Base-by-base conservation (phyloP, 495 filamentous ascomycete species). In the Aspergillus carlsbadensis region DNA sequence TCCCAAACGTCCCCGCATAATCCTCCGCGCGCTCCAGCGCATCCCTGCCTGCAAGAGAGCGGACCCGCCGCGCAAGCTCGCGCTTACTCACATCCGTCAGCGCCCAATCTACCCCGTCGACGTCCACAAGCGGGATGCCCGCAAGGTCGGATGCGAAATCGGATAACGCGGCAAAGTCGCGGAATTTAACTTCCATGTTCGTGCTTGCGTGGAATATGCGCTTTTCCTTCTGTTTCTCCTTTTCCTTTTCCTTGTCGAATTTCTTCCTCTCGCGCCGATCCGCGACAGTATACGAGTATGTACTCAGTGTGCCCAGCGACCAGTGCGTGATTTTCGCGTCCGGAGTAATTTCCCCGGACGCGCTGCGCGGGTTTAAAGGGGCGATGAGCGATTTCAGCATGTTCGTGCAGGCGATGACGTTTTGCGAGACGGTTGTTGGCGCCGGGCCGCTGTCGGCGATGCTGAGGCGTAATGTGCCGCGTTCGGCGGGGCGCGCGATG, bases 61-160 rank as follows among this genome's bases (percentile, higher is more conserved):
- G 1, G 6, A 20, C 31, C 29, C 20, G 11, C 22, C 13, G 10
- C 14, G 15, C 14, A 0, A 49, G 14, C 26, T 15, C 26, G 10
- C 6, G 26, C 45, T 17, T 49, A 11, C 26, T 49, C 45, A n/a
- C 31, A 35, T 49, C 45, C 45, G 45, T 49, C 3, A 49, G n/a
- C 26, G n/a, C 6, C 45, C 45, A 49, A 6, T 15, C 13, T 3
- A 49, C 24, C 45, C 45, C 45, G 15, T 15, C n/a, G 18, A 49
- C 10, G 33, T 34, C 33, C 3, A 35, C 45, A 2, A 49, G 14
- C 5, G 6, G 17, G 26, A 49, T 49, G 7, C 4, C 31, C 6
- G n/a, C 17, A 1, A 49, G 4, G 11, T 49, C 45, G 15, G 29
- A 10, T n/a, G 29, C 45, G 6, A 49, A 11, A 3, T 14, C 10